phyloP scores from a whole-genome alignment of 2,329 filamentous ascomycete species.

The Penicillium oxalicum region DNA sequence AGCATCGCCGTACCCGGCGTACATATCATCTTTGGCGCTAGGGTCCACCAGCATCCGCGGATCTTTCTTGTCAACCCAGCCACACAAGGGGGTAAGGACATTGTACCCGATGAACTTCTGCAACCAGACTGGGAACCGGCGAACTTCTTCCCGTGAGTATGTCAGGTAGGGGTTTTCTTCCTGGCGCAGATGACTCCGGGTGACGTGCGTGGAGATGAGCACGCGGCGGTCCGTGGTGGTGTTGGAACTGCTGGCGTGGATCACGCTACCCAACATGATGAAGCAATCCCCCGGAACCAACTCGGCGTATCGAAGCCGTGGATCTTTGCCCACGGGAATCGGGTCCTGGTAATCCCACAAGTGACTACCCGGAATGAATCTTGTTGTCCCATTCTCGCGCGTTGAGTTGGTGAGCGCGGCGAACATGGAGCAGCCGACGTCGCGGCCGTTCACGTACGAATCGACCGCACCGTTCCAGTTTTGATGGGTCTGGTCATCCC shows the following conservation, averaged over 20 bases:
- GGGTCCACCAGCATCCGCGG: not conserved
- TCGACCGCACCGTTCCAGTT: not conserved
- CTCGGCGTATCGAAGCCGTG: constrained; percentile 23
- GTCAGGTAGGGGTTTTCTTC: constrained; percentile 38
- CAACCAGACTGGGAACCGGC: not conserved
- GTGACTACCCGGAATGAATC: constrained; percentile 26
- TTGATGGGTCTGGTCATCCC: constrained; percentile 8
- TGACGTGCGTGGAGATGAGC: constrained; percentile 30
- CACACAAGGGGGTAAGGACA: not conserved
- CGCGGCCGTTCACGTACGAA: not conserved
- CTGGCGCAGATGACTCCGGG: constrained; percentile 20
- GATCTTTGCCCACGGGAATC: constrained; percentile 8
- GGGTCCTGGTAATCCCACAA: constrained; percentile 15
- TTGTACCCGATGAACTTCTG: not conserved
- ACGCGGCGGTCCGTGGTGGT: constrained; percentile 28
- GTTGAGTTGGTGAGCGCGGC: constrained; percentile 22
- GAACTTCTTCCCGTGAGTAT: not conserved
- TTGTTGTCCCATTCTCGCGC: constrained; percentile 27
- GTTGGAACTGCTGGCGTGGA: constrained; percentile 33
- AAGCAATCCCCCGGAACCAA: constrained; percentile 33
- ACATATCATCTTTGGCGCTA: no score
- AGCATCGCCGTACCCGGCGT: no score
- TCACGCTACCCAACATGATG: constrained; percentile 32
- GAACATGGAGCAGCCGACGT: constrained; percentile 18
- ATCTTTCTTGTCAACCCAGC: not conserved